phyloP scores from a whole-genome alignment of 1,139 yeast species.

The Suhomyces bribrorum region DNA sequence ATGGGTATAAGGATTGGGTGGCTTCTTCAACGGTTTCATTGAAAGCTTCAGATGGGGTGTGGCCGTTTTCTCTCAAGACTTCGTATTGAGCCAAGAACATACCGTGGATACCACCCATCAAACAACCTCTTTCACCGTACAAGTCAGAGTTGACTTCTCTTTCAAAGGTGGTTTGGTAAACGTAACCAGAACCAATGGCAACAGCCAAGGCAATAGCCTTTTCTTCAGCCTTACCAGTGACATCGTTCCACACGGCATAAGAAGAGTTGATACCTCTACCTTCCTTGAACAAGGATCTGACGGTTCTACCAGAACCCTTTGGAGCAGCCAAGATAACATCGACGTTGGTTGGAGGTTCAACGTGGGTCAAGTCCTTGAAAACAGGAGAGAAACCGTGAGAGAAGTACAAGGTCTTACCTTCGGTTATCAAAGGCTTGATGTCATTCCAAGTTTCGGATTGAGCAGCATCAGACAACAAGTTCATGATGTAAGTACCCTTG shows the following conservation, averaged over 20 bases:
- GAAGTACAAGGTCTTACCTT: constrained; percentile 97
- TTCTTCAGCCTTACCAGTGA: constrained; percentile 98
- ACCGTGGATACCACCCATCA: constrained; percentile 99
- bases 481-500: constrained; percentile 94
- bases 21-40: constrained; percentile 99
- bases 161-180: constrained; percentile 98
- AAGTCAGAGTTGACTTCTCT: constrained; percentile 98
- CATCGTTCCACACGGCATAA: constrained; percentile 99
- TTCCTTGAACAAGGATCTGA: constrained; percentile 98
- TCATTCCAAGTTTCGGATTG: constrained; percentile 97
- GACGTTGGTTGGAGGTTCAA: constrained; percentile 90
- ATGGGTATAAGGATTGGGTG: constrained; percentile 98
- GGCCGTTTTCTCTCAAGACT: constrained; percentile 99
- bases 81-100: constrained; percentile 99
- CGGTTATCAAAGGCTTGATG: constrained; percentile 87
- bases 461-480: constrained; percentile 98
- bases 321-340: constrained; percentile 99
- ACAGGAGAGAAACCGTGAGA: constrained; percentile 99
- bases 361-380: constrained; percentile 95
- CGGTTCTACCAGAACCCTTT: constrained; percentile 99
- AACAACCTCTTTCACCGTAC: constrained; percentile 99
- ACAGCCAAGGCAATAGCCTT: constrained; percentile 98
- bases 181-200: constrained; percentile 99
- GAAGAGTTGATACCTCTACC: constrained; percentile 99
- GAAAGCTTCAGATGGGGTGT: constrained; percentile 99